Evolutionary conservation across 1,284 basidiomycete genomes (phyloP), one percentile per base, ranked within the genome.

Genomic region (Schizophyllum amplum): DNA sequence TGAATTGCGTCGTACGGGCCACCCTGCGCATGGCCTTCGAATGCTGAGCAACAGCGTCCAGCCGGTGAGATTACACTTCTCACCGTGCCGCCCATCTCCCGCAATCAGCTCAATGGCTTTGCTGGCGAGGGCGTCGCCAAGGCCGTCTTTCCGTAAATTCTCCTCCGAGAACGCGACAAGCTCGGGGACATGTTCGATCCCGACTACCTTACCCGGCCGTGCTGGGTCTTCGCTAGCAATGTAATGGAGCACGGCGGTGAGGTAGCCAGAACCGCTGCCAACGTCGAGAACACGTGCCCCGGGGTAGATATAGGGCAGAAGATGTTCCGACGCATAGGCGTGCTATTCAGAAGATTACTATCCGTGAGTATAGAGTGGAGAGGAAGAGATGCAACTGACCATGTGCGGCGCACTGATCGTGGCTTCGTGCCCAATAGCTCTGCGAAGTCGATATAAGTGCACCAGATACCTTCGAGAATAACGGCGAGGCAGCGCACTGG

Each of bases 321-420:
- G 80, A 57, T 86, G 77, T 66, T 93, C 86, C 5, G 81, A 67
- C 0, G 92, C 92, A 62, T 92, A 84, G 0, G 91, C 93, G 62
- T 96, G 93, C 89, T 91, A 58, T 47, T 47, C 13, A 22, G 24
- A 11, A n/a, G 24, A 47, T n/a, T n/a, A n/a, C n/a, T n/a, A n/a
- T n/a, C n/a, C n/a, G n/a, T n/a, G 49, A 52, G 51, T 24, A 56
- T 53, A 57, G 67, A 49, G 47, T 58, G 1, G n/a, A 26, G 20
- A 53, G n/a, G 15, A 6, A 52, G 24, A 47, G 4, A 5, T 20
- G 48, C 3, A 48, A 52, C 61, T 25, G 52, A 87, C 88, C 91
- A 94, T 95, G 68, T 95, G 93, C 2, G 93, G 93, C 0, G 93
- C 94, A 52, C 87, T 90, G 60, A 95, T 94, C 0, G 93, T 96